Evolutionary conservation across 2,329 filamentous ascomycete species (phyloP).

Genomic region (Aspergillus sp.): DNA sequence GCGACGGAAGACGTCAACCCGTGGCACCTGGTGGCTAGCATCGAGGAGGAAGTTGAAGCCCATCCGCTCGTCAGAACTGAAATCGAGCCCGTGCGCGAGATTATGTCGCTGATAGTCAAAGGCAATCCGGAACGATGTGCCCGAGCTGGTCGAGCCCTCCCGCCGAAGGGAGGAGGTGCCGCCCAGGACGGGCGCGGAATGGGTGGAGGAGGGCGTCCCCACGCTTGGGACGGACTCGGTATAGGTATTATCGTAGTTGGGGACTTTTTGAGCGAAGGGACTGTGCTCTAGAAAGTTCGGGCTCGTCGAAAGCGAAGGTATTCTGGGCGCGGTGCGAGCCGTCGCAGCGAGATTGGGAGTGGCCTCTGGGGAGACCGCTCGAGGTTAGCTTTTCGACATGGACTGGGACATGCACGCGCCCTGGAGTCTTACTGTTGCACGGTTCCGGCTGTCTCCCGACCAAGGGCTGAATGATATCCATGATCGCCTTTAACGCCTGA

Average conservation of each 20-base stretch:
- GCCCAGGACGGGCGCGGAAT: conserved; percentile 23
- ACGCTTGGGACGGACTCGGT: conserved; percentile 28
- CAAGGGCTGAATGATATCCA: conserved; percentile 54
- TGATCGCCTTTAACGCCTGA: conserved; percentile 63
- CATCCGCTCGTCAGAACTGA: conserved; percentile 62
- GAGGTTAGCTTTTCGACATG: neutral
- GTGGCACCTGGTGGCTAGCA: conserved; percentile 54
- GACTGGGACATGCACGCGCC: too few relatives aligned
- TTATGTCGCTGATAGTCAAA: conserved; percentile 44
- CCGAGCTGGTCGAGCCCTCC: conserved; percentile 21
- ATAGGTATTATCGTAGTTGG: conserved; percentile 23
- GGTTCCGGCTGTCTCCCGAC: conserved; percentile 27
- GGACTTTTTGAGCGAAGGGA: conserved; percentile 10
- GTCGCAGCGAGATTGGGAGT: neutral
- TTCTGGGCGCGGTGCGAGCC: neutral
- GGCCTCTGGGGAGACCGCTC: neutral
- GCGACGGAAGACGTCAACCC: conserved; percentile 48
- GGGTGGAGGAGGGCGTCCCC: conserved; percentile 30
- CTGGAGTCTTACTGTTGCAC: too few relatives aligned
- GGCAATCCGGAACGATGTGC: conserved; percentile 38
- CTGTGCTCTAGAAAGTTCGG: conserved; percentile 29
- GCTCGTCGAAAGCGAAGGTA: conserved; percentile 16
- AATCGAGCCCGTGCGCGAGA: conserved; percentile 55
- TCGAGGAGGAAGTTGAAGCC: conserved; percentile 73
- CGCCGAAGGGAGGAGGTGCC: conserved; percentile 18